Evolutionary conservation across 495 filamentous ascomycete genomes (phyloP).

Genomic region (Daldinia bambusicola): DNA sequence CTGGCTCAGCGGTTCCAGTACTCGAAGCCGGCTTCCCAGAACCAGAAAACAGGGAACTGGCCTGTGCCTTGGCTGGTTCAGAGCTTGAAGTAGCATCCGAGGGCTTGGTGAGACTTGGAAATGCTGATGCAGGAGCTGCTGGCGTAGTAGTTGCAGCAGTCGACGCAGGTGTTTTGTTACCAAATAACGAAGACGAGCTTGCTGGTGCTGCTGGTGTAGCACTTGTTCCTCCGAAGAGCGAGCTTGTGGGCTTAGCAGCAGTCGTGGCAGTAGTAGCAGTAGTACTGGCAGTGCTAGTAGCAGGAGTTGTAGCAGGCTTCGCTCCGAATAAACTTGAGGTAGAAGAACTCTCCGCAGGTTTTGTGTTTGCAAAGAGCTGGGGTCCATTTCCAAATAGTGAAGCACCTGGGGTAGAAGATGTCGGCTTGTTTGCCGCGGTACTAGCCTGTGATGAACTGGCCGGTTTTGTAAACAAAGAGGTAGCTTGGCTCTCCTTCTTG

Average conservation of each 20-base stretch:
- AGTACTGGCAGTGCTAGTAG: too few relatives aligned
- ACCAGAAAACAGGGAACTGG: slow-evolving; percentile 29
- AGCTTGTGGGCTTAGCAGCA: slow-evolving; percentile 27
- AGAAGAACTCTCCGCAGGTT: slow-evolving; percentile 40
- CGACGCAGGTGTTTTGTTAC: slow-evolving; percentile 18
- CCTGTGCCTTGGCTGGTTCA: slow-evolving; percentile 35
- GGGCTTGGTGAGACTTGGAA: slow-evolving; percentile 43
- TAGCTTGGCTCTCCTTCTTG: slow-evolving; percentile 33
- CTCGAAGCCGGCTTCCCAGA: slow-evolving; percentile 26
- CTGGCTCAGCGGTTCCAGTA: slow-evolving; percentile 33
- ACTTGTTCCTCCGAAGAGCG: slow-evolving; percentile 22
- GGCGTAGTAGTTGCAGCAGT: slow-evolving; percentile 40
- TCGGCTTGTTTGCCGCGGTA: slow-evolving; percentile 29
- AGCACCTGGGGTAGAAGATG: slow-evolving; percentile 20
- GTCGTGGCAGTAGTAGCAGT: too few relatives aligned
- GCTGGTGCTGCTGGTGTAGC: slow-evolving; percentile 30
- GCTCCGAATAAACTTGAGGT: slow-evolving; percentile 29
- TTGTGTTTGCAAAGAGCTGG: slow-evolving; percentile 39
- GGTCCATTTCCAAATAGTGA: slow-evolving; percentile 33
- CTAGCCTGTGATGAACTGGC: slow-evolving; percentile 25
- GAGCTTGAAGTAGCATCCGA: slow-evolving; percentile 30
- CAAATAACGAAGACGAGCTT: slow-evolving; percentile 33
- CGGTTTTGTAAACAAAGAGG: slow-evolving; percentile 28
- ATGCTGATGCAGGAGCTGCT: slow-evolving; percentile 38
- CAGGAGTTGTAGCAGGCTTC: slow-evolving; percentile 24